Evolutionary conservation across 305 asterid species (phyloP), one percentile per base, ranked within the genome.

Genomic region (Fraxinus greggii): DNA sequence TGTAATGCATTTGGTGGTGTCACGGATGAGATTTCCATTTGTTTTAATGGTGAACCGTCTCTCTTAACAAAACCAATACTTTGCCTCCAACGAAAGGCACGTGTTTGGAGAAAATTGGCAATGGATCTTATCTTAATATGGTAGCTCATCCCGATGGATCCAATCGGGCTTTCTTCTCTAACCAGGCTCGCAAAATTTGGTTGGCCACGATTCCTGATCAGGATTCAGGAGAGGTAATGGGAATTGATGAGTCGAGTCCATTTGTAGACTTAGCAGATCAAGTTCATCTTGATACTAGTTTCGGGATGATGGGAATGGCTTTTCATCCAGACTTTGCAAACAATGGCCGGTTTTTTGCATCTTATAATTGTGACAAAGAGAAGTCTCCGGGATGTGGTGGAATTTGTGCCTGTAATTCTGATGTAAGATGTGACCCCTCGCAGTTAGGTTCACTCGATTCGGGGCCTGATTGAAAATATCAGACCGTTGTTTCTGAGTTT

Each of bases 91-190:
- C 98, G 0, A 86, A 85, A 35, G 98, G 99, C 24, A 81, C 93
- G 72, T 96, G 99, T 77, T 89, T 96, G 3, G 99, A 96, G 92
- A 96, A 91, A 81, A 26, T 94, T 70, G 95, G 88, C 36, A 88
- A 90, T 80, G 94, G 97, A 56, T 86, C 98, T 42, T 96, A 90
- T 81, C 88, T 94, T 80, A 96, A 88, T 78, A 91, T 96, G 98
- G 98, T 86, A 63, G 86, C 97, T 81, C 99, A 96, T 87, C 99
- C 99, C 0, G 98, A 96, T 80, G 97, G 98, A 31, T 93, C 99
- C 0, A 91, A 88, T 69, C 92, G 92, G 0, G 99, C 95, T 6
- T 96, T 96, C 86, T 93, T 94, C 91, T 90, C 98, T 15, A 88
- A 29, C 87, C 94, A 85, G 79, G 89, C 97, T 1, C 98, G 99